Evolutionary conservation across 257 asterid genomes (phyloP), one percentile per base, ranked within the genome.

Genomic region (Rubia yunnanensis): DNA sequence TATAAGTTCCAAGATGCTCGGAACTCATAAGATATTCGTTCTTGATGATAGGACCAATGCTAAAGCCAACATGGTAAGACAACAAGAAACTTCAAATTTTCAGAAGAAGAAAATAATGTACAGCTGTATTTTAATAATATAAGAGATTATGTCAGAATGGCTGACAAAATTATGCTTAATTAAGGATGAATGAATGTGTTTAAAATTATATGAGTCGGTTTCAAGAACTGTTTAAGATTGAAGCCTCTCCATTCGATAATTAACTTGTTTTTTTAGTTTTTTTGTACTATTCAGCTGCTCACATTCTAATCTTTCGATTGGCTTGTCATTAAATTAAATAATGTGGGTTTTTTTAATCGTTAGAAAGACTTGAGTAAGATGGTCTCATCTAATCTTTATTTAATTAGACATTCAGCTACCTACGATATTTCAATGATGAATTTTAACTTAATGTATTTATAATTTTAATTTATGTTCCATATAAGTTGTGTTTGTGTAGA

Each of bases 1-100:
- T n/a, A n/a, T n/a, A 5, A 18, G 55, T 61, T 49, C 73, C 73
- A 50, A 60, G 44, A 34, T 60, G 5, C 22, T 69, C 60, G 73
- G 73, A 69, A 39, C 73, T 49, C 67, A 69, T 60, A 34, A 60
- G 35, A 22, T 49, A 46, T 53, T 56, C 36, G 20, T 52, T 27
- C 26, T 34, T 34, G 23, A 26, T 23, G 20, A 34, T 11, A 7
- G 38, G 38, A 14, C 11, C 49, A 2, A 55, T 14, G 36, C 38
- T 32, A 69, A 32, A 32, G 28, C 53, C n/a, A 44, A 2, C 54
- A 11, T 41, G 17, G 23, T 34, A 61, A 49, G 63, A 60, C 54
- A 60, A 60, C 5, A 32, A 24, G 22, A 60, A 41, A 48, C 55
- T 17, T 4, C n/a, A 34, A 39, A 18, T 7, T 20, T 5, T 10